Evolutionary conservation across 108 stramenopile species (phyloP).

Genomic region (Pseudonitzschia multiseries): DNA sequence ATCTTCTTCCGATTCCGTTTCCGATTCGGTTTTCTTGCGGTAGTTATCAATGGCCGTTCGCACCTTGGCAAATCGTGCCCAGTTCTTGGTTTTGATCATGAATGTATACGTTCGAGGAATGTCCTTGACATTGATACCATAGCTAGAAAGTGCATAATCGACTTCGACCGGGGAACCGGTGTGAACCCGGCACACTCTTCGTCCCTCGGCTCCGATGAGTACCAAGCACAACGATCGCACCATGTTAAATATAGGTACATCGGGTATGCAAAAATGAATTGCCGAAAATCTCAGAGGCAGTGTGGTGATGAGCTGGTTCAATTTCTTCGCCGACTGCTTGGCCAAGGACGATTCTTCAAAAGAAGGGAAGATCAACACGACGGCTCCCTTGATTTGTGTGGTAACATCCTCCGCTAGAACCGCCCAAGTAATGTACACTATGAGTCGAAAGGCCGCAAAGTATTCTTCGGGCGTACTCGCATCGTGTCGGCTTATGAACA

Average conservation of each 20-base stretch:
- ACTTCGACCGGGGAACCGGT: conserved; percentile 4
- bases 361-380: not conserved
- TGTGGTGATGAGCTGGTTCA: not conserved
- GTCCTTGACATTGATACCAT: not conserved
- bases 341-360: not conserved
- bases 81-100: conserved; percentile 8
- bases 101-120: not conserved
- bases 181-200: conserved; percentile 4
- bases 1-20: not conserved
- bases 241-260: not conserved
- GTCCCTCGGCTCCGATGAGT: not conserved
- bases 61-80: conserved; percentile 5
- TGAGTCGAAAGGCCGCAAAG: not conserved
- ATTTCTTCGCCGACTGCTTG: not conserved
- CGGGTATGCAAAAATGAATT: not conserved
- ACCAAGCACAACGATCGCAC: not conserved
- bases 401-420: conserved; percentile 9
- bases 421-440: not conserved
- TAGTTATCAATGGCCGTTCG: conserved; percentile 2
- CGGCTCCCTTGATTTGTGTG: conserved; percentile 8
- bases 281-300: not conserved
- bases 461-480: not conserved
- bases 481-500: not conserved
- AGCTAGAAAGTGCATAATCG: not conserved
- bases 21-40: not conserved